Evolutionary conservation across 306 rosid genomes (phyloP), one percentile per base, ranked within the genome.

Genomic region (Inga leiocalycina): DNA sequence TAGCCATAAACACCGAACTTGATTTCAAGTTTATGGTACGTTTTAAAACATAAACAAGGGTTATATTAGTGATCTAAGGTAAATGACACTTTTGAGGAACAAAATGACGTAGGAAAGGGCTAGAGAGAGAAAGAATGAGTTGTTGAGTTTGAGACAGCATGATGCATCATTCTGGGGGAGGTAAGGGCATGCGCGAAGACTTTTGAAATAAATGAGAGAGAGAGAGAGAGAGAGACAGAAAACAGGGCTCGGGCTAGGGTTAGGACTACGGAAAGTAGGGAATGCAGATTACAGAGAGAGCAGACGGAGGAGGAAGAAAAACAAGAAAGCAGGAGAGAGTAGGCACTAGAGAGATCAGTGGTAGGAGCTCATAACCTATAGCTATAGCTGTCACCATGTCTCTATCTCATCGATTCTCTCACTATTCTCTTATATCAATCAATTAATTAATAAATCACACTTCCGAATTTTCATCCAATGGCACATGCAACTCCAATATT

Each of bases 261-360:
- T 52, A 54, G 62, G 62, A 12, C 57, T 51, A 52, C 0, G 4
- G 14, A 16, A 52, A 62, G 0, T 49, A 10, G 70, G 75, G 32
- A 24, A 39, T 15, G 13, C 30, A 48, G 82, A 3, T 22, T 52
- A 73, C 64, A 76, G 51, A 76, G 82, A 68, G 19, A 22, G 51
- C 68, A 71, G 62, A 5, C 45, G 27, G 45, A 76, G 66, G 62
- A 19, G 37, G 57, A 32, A 0, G 52, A 59, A 27, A 8, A 27
- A 20, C 62, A 4, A 62, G 3, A 34, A 74, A 37, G 35, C 80
- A 66, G 35, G 77, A 81, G 81, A 85, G 73, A 76, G 80, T 75
- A 72, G 87, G 86, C 82, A 82, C 86, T 80, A 87, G 86, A 82
- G 86, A 82, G 78, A 78, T 69, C 74, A 79, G 75, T 69, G 37